A percentile compares a stretch with the other conserved stretches of the same genome.
These are phyloP conservation scores for Fennellomyces sp. DNA, from an alignment of 371 early-diverging fungal genomes.

Conservation along the genomic window DNA sequence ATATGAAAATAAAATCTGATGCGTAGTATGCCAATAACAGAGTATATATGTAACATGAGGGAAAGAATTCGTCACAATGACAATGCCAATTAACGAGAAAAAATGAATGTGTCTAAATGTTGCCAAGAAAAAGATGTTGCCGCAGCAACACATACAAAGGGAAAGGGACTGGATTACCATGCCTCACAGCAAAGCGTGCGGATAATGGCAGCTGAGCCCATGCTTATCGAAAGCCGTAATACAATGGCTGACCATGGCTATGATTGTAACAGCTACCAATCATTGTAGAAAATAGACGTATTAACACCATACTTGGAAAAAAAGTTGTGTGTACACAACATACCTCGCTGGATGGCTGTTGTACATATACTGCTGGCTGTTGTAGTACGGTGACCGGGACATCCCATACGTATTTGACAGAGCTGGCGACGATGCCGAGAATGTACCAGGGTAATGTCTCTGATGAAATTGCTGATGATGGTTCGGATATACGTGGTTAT, in stretches of 20 bases:
- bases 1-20: too few species aligned
- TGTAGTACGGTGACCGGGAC: neutral
- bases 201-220: neutral
- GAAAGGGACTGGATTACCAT: too few species aligned
- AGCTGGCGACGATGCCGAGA: neutral
- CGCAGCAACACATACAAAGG: too few species aligned
- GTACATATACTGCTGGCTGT: neutral
- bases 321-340: neutral
- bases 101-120: too few species aligned
- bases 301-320: too few species aligned
- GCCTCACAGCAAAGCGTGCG: too few species aligned
- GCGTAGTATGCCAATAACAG: too few species aligned
- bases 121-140: too few species aligned
- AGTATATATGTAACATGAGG: too few species aligned
- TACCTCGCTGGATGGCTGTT: neutral
- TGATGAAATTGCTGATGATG: neutral
- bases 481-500: neutral
- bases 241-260: neutral
- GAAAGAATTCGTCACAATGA: too few species aligned
- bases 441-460: neutral
- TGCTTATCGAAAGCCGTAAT: slow-evolving; percentile 1
- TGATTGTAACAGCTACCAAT: neutral
- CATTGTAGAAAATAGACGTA: too few species aligned
- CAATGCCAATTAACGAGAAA: too few species aligned
- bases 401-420: neutral